phyloP scores from a whole-genome alignment of 768 basidiomycete genomes.

The Tylopilus vinaceipallidus region DNA sequence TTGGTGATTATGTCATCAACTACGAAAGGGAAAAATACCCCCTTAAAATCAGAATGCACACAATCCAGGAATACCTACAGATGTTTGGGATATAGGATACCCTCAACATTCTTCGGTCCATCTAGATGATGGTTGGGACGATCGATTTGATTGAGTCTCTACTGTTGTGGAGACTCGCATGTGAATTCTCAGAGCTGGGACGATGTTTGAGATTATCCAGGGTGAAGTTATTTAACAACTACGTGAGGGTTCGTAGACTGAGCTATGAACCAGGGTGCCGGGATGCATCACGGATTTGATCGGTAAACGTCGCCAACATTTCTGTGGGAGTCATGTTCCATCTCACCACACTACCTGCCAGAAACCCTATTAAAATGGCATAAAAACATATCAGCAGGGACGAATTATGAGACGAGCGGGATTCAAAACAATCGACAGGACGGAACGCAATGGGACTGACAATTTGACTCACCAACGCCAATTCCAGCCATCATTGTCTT shows the following conservation, averaged over 20 bases:
- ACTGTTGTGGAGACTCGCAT: neutral
- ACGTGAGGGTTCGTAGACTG: neutral
- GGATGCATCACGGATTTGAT: constrained; percentile 9
- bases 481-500: constrained; percentile 61
- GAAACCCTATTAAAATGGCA: constrained; percentile 18
- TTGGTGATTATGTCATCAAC: constrained; percentile 4
- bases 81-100: no score
- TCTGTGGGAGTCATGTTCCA: constrained; percentile 30
- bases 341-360: constrained; percentile 29
- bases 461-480: constrained; percentile 51
- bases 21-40: neutral
- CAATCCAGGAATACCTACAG: neutral
- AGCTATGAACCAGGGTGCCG: constrained; percentile 3
- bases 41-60: no score
- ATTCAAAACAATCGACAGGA: neutral
- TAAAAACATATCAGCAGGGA: constrained; percentile 10
- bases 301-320: constrained; percentile 16
- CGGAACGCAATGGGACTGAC: neutral
- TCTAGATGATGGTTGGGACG: no score
- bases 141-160: neutral
- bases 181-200: neutral
- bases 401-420: no score
- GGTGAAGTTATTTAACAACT: neutral
- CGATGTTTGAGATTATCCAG: neutral
- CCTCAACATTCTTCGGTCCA: no score